Conservation (phyloP, 2,329 filamentous ascomycete genomes). For the Alternaria atra region DNA sequence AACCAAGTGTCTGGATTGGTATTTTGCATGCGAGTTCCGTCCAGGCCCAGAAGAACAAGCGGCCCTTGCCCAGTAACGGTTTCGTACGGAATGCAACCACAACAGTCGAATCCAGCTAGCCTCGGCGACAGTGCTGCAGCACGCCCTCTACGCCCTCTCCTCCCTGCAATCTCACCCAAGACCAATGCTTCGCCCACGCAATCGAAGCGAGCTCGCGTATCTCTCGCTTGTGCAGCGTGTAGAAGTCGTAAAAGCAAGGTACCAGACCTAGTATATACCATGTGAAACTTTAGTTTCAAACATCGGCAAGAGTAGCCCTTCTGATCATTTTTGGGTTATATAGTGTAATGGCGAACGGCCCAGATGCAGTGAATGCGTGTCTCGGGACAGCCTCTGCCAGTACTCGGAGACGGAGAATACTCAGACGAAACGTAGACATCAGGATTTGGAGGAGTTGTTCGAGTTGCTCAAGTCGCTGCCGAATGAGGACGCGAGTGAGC, state of each 20-base stretch:
- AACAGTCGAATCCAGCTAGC: constrained; percentile 4
- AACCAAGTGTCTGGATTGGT: neutral
- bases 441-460: constrained; percentile 24
- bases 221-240: constrained; percentile 29
- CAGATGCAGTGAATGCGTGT: constrained; percentile 25
- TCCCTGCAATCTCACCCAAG: constrained; percentile 21
- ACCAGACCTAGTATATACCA: neutral
- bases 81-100: constrained; percentile 9
- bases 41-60: neutral
- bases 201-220: constrained; percentile 24
- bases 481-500: constrained; percentile 18
- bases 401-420: constrained; percentile 27
- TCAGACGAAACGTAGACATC: constrained; percentile 24
- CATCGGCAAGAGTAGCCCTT: neutral
- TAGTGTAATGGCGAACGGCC: constrained; percentile 30
- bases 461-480: constrained; percentile 22
- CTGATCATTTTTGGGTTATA: neutral
- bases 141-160: constrained; percentile 22
- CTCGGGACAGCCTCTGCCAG: constrained; percentile 21
- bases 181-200: constrained; percentile 10
- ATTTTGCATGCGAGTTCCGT: neutral
- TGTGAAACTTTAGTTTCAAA: neutral
- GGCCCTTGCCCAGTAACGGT: neutral
- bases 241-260: constrained; percentile 33
- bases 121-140: constrained; percentile 7